These are phyloP conservation scores for Neurospora sp. DNA, from an alignment of 2,329 filamentous ascomycete genomes.

Conservation along the genomic window DNA sequence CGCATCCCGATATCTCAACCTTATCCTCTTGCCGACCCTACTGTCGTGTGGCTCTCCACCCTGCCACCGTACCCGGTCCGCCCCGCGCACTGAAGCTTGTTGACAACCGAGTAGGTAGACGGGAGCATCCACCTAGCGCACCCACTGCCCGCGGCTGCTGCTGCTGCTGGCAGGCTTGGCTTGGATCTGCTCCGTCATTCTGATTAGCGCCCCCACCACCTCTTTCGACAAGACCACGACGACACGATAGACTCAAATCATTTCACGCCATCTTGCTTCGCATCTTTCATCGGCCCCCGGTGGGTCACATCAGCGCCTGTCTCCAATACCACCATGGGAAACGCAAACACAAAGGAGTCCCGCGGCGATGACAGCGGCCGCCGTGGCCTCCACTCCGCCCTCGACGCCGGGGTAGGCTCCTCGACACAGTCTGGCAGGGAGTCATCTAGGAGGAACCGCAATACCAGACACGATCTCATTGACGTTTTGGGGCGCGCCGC, in stretches of 20 bases:
- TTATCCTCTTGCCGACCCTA: neutral
- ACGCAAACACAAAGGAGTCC: constrained; percentile 26
- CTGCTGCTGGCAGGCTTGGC: neutral
- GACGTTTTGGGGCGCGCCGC: constrained; percentile 34
- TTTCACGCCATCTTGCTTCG: neutral
- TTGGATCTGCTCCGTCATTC: neutral
- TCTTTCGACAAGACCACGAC: neutral
- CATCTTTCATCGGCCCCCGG: neutral
- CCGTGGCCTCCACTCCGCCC: constrained; percentile 14
- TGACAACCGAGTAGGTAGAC: neutral
- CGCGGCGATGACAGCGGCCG: constrained; percentile 18
- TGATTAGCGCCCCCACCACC: neutral
- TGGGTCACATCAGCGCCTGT: constrained; percentile 1
- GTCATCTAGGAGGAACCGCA: constrained; percentile 21
- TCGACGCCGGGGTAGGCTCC: constrained; percentile 12
- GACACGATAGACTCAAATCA: neutral
- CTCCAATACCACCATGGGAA: constrained; percentile 21
- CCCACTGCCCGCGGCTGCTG: constrained; percentile 1
- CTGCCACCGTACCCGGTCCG: neutral
- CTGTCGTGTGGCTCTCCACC: neutral
- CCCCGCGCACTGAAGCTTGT: neutral
- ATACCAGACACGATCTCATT: constrained; percentile 35
- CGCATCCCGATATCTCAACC: neutral
- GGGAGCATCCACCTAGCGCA: neutral
- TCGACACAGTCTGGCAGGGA: constrained; percentile 14